These are phyloP conservation scores for Fagus crenata DNA, from an alignment of 306 rosid species.

Conservation along the genomic window DNA sequence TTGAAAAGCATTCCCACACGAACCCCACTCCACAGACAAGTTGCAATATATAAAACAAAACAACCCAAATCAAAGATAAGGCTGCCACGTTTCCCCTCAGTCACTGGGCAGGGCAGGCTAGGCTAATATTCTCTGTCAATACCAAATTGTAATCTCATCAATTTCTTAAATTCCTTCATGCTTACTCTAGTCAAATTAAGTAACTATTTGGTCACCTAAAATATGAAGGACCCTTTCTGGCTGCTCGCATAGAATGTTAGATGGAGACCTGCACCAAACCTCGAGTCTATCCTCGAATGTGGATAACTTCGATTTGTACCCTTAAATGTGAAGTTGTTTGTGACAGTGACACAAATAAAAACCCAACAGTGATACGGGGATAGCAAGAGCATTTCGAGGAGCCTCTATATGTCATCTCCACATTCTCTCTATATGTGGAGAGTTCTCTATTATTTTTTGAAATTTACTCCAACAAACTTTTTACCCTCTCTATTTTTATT, in stretches of 20 bases:
- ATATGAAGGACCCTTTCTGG: constrained; percentile 12
- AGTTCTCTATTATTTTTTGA: too few relatives aligned
- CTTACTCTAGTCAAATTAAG: constrained; percentile 28
- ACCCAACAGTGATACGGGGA: constrained; percentile 16
- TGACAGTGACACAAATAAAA: constrained; percentile 24
- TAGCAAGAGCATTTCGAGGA: too few relatives aligned
- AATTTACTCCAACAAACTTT: too few relatives aligned
- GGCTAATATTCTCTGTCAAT: constrained; percentile 2
- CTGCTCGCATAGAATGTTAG: constrained; percentile 31
- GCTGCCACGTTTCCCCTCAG: constrained; percentile 32
- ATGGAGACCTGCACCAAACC: constrained; percentile 41
- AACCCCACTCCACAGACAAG: constrained; percentile 25
- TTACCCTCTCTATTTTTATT: too few relatives aligned
- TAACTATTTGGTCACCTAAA: constrained; percentile 10
- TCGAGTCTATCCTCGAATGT: constrained; percentile 38
- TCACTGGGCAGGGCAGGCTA: constrained; percentile 10
- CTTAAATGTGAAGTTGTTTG: constrained; percentile 24
- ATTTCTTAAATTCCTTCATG: constrained; percentile 1
- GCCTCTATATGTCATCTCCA: too few relatives aligned
- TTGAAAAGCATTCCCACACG: constrained; percentile 10
- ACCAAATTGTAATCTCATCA: background rate
- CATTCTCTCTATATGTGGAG: too few relatives aligned
- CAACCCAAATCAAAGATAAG: constrained; percentile 33
- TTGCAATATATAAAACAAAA: constrained; percentile 20
- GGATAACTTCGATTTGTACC: constrained; percentile 13